These are phyloP conservation scores for Beta lomatogona DNA, from an alignment of 179 eudicot species.

Conservation along the genomic window DNA sequence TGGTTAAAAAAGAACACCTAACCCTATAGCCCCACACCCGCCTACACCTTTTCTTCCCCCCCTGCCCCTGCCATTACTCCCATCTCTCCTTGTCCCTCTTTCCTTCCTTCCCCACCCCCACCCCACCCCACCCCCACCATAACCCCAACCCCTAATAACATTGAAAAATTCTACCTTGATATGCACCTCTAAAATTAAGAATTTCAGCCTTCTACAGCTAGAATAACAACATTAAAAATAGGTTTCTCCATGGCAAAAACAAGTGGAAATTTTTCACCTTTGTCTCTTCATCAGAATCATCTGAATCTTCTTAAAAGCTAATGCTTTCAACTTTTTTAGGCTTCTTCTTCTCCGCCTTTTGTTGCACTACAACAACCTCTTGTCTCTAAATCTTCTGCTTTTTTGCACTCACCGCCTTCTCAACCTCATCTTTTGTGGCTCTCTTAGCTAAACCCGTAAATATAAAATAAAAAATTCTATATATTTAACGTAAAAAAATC, in stretches of 20 bases:
- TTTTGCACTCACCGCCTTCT: slow-evolving; percentile 49
- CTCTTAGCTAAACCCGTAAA: slow-evolving; percentile 56
- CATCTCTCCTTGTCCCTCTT: no score
- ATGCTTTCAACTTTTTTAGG: slow-evolving; percentile 45
- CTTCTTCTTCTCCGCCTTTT: slow-evolving; percentile 49
- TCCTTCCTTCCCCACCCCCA: no score
- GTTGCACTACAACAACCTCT: slow-evolving; percentile 31
- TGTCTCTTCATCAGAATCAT: slow-evolving; percentile 59
- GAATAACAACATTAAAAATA: not conserved
- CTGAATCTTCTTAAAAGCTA: slow-evolving; percentile 51
- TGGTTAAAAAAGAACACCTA: no score
- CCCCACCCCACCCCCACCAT: no score
- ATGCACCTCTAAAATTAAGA: not conserved
- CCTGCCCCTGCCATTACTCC: no score
- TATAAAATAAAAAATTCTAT: not conserved
- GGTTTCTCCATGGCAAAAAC: not conserved
- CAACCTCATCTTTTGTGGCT: slow-evolving; percentile 51
- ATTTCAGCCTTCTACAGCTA: no score
- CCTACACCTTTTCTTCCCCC: no score
- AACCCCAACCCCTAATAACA: no score
- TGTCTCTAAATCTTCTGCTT: slow-evolving; percentile 47
- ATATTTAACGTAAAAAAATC: not conserved
- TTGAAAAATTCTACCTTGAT: no score
- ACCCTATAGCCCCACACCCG: no score
- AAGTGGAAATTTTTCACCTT: slow-evolving; percentile 34